Base-by-base conservation (phyloP, 2,329 filamentous ascomycete species). In the Colletotrichum eremochloae region DNA sequence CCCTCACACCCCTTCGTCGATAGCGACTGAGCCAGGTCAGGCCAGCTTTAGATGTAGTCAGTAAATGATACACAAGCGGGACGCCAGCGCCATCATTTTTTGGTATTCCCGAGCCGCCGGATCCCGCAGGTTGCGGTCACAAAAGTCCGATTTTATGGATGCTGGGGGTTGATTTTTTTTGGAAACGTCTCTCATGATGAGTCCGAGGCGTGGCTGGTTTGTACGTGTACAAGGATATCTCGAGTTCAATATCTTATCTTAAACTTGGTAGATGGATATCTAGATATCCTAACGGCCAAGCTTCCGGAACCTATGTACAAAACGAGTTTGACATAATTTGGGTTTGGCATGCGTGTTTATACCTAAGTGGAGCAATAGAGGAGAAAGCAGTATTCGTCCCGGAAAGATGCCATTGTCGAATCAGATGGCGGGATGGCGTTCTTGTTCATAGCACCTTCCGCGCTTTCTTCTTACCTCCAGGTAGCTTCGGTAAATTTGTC, bases 31-130 rank as follows among this genome's bases (percentile, higher is more conserved):
- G 50, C n/a, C 55, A 66, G 29, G 31, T 29, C 61, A 66, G 40
- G 46, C 53, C 61, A 50, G 58, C 33, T 60, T 31, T 31, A 46
- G 44, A 68, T 60, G 69, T 46, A 42, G 53, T 38, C 55, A 42
- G 56, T 58, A 64, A 58, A 42, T n/a, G 38, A 38, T 60, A 52
- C 67, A 65, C 67, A 50, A 71, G 60, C 56, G 71, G 71, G 63
- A 71, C 71, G 58, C 61, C 71, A 46, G 71, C 71, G 50, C 44
- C 52, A 73, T 67, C 71, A 73, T 29, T 38, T 46, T 56, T 63
- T 73, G 70, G 61, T 66, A 63, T 71, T 71, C 71, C 71, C 71
- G 56, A 71, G 56, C 67, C 61, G 62, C 63, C 67, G 67, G 71
- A 71, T 71, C 67, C 69, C 69, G 69, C 69, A 72, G 55, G 46